Percentiles rank a stretch among this genome's conserved stretches.
Conservation (phyloP, 1,284 basidiomycete species). For the Fereydounia khargensis region DNA sequence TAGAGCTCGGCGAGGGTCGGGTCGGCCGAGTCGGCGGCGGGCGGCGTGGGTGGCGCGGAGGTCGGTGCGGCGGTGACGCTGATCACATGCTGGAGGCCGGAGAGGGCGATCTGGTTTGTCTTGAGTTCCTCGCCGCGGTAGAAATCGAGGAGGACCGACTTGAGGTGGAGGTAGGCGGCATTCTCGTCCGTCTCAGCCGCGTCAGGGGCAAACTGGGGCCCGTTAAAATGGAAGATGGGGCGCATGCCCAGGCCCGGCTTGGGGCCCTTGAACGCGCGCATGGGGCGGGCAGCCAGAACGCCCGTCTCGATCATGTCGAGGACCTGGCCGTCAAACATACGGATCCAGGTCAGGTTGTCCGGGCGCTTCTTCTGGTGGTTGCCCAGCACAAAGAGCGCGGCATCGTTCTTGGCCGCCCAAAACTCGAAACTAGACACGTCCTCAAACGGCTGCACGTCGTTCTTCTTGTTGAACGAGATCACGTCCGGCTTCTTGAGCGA, state of each 20-base stretch:
- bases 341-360: constrained; percentile 77
- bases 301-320: constrained; percentile 95
- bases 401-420: constrained; percentile 92
- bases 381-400: constrained; percentile 83
- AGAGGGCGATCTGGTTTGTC: constrained; percentile 74
- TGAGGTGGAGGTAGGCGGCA: constrained; percentile 63
- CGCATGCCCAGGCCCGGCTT: constrained; percentile 88
- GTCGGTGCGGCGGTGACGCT: constrained; percentile 42
- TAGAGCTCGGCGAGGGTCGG: constrained; percentile 34
- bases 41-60: not conserved
- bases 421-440: constrained; percentile 77
- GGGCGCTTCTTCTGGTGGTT: constrained; percentile 94
- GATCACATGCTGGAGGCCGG: constrained; percentile 84
- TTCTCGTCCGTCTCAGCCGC: constrained; percentile 33
- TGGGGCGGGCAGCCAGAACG: constrained; percentile 74
- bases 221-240: constrained; percentile 92
- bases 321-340: constrained; percentile 82
- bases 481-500: constrained; percentile 62
- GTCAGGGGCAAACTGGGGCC: constrained; percentile 59
- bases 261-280: constrained; percentile 80
- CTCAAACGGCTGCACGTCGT: constrained; percentile 87
- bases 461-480: constrained; percentile 93
- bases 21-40: not conserved
- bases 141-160: constrained; percentile 81
- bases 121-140: constrained; percentile 78